Conservation (phyloP, 768 basidiomycete genomes). For the Hortiboletus flavorubellus region DNA sequence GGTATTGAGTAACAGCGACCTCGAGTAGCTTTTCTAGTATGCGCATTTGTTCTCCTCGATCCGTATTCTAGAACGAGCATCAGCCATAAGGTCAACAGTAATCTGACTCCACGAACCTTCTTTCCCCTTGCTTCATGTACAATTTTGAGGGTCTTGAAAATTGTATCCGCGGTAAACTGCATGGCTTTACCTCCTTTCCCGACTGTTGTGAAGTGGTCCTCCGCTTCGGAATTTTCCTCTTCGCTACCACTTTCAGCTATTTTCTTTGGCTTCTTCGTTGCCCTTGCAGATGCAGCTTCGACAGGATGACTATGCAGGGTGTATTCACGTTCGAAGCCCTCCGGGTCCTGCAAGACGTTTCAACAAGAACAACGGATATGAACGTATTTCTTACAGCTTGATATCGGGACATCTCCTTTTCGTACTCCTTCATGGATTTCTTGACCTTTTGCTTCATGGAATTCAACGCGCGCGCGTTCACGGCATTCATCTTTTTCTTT, state of each 20-base stretch:
- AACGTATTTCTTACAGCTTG: slow-evolving; percentile 54
- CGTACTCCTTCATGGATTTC: slow-evolving; percentile 87
- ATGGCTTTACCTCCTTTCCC: slow-evolving; percentile 85
- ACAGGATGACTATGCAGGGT: slow-evolving; percentile 48
- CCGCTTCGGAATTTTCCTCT: slow-evolving; percentile 37
- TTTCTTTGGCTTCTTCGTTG: slow-evolving; percentile 38
- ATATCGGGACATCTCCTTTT: slow-evolving; percentile 73
- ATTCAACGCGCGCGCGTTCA: slow-evolving; percentile 89
- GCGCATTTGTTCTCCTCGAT: slow-evolving; percentile 90
- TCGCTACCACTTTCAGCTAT: slow-evolving; percentile 36
- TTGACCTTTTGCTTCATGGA: slow-evolving; percentile 98
- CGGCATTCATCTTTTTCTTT: slow-evolving; percentile 95
- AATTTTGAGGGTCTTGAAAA: slow-evolving; percentile 89
- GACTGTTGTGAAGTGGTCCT: slow-evolving; percentile 84
- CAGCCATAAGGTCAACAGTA: slow-evolving; percentile 7
- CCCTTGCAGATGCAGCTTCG: slow-evolving; percentile 35
- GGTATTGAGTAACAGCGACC: slow-evolving; percentile 85
- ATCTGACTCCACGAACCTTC: slow-evolving; percentile 60
- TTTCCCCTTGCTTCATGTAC: slow-evolving; percentile 94
- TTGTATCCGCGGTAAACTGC: slow-evolving; percentile 76
- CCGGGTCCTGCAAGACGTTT: slow-evolving; percentile 65
- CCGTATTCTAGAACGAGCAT: slow-evolving; percentile 70
- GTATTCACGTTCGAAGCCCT: slow-evolving; percentile 80
- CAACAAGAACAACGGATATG: background rate
- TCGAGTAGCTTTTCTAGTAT: slow-evolving; percentile 84